Base-by-base conservation (phyloP, 257 asterid genomes). In the Petunia secreta region DNA sequence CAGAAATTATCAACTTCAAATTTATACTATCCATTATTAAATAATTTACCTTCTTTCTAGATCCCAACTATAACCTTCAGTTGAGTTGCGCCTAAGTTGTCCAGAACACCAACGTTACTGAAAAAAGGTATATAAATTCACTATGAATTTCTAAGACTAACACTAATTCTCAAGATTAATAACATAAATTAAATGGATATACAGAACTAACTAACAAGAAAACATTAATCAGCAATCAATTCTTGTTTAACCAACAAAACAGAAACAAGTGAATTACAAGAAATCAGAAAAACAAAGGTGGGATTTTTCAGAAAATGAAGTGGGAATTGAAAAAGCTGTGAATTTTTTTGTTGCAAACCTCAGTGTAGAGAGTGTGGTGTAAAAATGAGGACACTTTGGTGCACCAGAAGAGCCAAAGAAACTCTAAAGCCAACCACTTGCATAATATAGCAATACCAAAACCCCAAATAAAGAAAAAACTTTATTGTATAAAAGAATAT, bases 341-440 rank as follows among this genome's bases (percentile, higher is more conserved):
- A 79, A 73, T 77, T 39, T 85, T 80, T 82, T 80, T 87, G 87
- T 83, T 60, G 37, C 54, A 52, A 62, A 36, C 52, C 77, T 58
- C 55, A 59, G 79, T 62, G 85, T 77, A 85, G 90, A 85, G 78
- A 80, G 82, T 71, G 82, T 71, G 60, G 62, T 71, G 77, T 39
- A 71, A 71, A 71, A 25, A 25, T 71, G 62, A 25, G 77, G 77
- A 71, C 77, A 34, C 77, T 76, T 87, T 86, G 83, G 86, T 80
- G 78, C 85, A 84, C 81, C 82, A 82, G 80, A 89, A 86, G 89
- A 85, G 92, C 86, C 88, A 87, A 87, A 85, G 79, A 84, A 82
- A 84, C 79, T 82, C 86, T 58, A 62, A 48, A 73, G 57, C 86
- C 66, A 75, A 43, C 80, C 88, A 83, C 87, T 86, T 82, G 87